These are phyloP conservation scores for Nephelium lappaceum DNA, from an alignment of 345 rosid species.

Conservation along the genomic window DNA sequence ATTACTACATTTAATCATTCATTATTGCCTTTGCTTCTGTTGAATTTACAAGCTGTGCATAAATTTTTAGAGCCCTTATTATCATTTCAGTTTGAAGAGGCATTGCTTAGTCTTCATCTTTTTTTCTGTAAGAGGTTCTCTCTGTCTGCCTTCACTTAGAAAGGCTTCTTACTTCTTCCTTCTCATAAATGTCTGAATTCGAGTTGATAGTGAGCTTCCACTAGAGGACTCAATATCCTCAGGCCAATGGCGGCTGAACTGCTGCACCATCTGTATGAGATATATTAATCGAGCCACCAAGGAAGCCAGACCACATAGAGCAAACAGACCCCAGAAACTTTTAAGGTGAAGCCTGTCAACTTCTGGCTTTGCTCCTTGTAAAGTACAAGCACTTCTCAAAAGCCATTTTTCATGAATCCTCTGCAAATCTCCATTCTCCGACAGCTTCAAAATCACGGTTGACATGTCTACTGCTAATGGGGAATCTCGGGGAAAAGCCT, in stretches of 20 bases:
- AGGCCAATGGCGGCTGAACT: slow-evolving; percentile 45
- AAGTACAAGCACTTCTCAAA: slow-evolving; percentile 67
- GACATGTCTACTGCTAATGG: slow-evolving; percentile 81
- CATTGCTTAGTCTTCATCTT: slow-evolving; percentile 28
- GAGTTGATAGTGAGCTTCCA: slow-evolving; percentile 44
- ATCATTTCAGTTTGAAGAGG: slow-evolving; percentile 5
- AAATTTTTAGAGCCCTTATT: neutral
- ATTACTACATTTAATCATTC: neutral
- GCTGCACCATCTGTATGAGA: slow-evolving; percentile 42
- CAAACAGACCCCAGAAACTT: slow-evolving; percentile 78
- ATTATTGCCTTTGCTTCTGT: neutral
- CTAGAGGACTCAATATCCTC: slow-evolving; percentile 40
- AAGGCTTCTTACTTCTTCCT: slow-evolving; percentile 46
- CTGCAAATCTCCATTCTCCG: slow-evolving; percentile 83
- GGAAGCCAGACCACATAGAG: slow-evolving; percentile 65
- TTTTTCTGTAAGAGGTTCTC: slow-evolving; percentile 35
- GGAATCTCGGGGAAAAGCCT: slow-evolving; percentile 86
- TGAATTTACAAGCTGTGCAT: neutral
- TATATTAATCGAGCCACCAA: slow-evolving; percentile 58
- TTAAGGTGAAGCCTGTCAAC: slow-evolving; percentile 71
- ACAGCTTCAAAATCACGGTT: slow-evolving; percentile 68
- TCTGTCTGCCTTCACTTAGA: slow-evolving; percentile 65
- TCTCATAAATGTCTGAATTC: slow-evolving; percentile 73
- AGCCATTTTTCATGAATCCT: slow-evolving; percentile 94
- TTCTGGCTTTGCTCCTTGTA: slow-evolving; percentile 65